Evolutionary conservation across 1,139 yeast genomes (phyloP).

Genomic region (Blastobotrys capitulatus): DNA sequence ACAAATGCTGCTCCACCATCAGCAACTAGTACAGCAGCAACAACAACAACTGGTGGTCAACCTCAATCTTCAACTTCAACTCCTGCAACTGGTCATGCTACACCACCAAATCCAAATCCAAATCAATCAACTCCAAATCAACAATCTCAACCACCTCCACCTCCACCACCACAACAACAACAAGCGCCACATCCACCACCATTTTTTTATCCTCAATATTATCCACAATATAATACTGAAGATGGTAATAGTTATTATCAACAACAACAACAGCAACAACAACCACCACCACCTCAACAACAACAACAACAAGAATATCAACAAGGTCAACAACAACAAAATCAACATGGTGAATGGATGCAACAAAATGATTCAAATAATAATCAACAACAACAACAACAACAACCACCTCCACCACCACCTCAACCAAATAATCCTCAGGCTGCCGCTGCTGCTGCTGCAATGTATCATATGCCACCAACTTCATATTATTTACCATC

Average conservation of each 20-base stretch:
- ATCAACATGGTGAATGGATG: neutral
- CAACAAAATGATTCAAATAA: neutral
- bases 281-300: neutral
- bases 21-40: constrained; percentile 1
- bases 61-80: constrained; percentile 2
- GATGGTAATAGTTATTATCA: constrained; percentile 2
- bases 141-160: constrained; percentile 3
- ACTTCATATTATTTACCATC: constrained; percentile 6
- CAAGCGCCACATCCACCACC: constrained; percentile 8
- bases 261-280: neutral
- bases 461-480: constrained; percentile 7
- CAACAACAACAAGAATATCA: neutral
- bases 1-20: neutral
- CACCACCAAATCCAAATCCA: neutral
- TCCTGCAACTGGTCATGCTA: constrained; percentile 2
- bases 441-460: constrained; percentile 10
- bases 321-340: neutral
- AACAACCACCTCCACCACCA: neutral
- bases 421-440: constrained; percentile 3
- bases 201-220: neutral
- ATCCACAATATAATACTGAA: constrained; percentile 1
- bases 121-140: neutral
- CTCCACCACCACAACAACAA: constrained; percentile 4
- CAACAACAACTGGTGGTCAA: neutral
- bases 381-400: constrained; percentile 1